Conservation (phyloP, 805 yeast species). For the Hanseniaspora pseudoguilliermondii region DNA sequence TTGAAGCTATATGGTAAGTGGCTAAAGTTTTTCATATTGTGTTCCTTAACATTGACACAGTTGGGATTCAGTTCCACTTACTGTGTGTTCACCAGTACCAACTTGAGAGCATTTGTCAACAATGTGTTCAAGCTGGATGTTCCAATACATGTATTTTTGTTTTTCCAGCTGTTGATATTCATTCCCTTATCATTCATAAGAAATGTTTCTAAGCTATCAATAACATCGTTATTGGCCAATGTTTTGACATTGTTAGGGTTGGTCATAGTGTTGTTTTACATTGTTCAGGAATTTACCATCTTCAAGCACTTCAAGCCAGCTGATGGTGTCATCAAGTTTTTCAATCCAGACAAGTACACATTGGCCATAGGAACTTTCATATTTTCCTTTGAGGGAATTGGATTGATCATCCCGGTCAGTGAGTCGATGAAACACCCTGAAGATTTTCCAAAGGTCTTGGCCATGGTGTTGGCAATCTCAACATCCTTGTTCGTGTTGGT, state of each 20-base stretch:
- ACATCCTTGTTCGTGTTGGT: slow-evolving; percentile 48
- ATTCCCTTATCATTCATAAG: slow-evolving; percentile 61
- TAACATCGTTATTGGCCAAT: slow-evolving; percentile 62
- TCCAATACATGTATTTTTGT: slow-evolving; percentile 36
- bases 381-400: slow-evolving; percentile 82
- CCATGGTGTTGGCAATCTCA: slow-evolving; percentile 49
- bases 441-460: slow-evolving; percentile 54
- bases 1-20: slow-evolving; percentile 46
- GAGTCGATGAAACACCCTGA: slow-evolving; percentile 70
- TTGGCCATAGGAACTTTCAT: slow-evolving; percentile 73
- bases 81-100: slow-evolving; percentile 65
- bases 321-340: slow-evolving; percentile 35
- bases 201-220: slow-evolving; percentile 61
- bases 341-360: slow-evolving; percentile 51
- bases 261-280: slow-evolving; percentile 47
- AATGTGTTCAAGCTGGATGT: slow-evolving; percentile 34
- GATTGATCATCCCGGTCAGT: slow-evolving; percentile 67
- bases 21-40: slow-evolving; percentile 50
- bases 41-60: slow-evolving; percentile 57
- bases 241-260: slow-evolving; percentile 55
- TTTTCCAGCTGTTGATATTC: slow-evolving; percentile 44
- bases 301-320: slow-evolving; percentile 34
- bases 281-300: slow-evolving; percentile 27
- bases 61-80: slow-evolving; percentile 73
- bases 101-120: slow-evolving; percentile 46